Percentiles rank a stretch among this genome's conserved stretches.
These are phyloP conservation scores for Cyclotella kingstonii DNA, from an alignment of 108 stramenopile genomes.

Conservation along the genomic window DNA sequence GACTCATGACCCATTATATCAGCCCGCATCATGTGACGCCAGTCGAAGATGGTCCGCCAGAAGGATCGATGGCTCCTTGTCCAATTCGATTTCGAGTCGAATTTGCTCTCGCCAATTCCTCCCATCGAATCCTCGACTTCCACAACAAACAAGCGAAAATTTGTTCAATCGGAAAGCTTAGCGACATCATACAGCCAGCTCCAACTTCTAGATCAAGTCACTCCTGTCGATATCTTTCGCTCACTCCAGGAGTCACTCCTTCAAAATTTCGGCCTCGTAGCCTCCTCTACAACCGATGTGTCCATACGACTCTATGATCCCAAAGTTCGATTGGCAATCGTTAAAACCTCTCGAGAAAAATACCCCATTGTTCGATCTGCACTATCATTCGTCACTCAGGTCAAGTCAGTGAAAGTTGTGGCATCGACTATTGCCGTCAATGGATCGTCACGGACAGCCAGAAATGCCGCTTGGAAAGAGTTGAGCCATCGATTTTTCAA, in stretches of 20 bases:
- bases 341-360: slow-evolving; percentile 57
- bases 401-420: slow-evolving; percentile 43
- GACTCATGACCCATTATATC: neutral
- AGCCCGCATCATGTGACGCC: neutral
- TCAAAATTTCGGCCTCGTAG: slow-evolving; percentile 30
- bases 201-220: slow-evolving; percentile 25
- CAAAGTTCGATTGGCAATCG: slow-evolving; percentile 44
- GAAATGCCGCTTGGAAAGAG: slow-evolving; percentile 45
- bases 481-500: slow-evolving; percentile 33
- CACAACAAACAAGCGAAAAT: slow-evolving; percentile 23
- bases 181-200: neutral
- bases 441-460: slow-evolving; percentile 69
- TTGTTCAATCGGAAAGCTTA: neutral
- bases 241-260: slow-evolving; percentile 28
- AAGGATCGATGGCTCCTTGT: slow-evolving; percentile 73
- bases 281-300: slow-evolving; percentile 18
- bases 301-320: slow-evolving; percentile 57
- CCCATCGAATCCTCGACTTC: neutral
- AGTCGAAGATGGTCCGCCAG: slow-evolving; percentile 58
- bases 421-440: slow-evolving; percentile 52
- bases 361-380: slow-evolving; percentile 45
- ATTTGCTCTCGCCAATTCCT: slow-evolving; percentile 12
- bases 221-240: slow-evolving; percentile 26
- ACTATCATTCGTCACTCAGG: slow-evolving; percentile 44
- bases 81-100: slow-evolving; percentile 48